Conservation (phyloP, 2,329 filamentous ascomycete species). For the Hypoxylon sp. region DNA sequence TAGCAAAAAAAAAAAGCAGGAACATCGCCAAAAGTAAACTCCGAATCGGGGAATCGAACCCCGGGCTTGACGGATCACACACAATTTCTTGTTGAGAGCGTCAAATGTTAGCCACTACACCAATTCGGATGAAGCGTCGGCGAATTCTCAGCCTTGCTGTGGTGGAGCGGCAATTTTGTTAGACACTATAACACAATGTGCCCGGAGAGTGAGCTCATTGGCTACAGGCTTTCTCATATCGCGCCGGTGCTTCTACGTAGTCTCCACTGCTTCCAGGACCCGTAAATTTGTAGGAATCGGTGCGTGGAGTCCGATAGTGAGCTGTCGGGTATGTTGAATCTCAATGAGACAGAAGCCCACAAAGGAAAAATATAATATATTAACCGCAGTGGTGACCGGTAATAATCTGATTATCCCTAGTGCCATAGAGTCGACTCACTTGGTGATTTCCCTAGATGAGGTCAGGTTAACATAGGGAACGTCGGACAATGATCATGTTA, state of each 20-base stretch:
- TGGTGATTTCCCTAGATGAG: neutral
- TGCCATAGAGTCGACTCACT: neutral
- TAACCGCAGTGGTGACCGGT: too few species aligned
- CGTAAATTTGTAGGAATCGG: neutral
- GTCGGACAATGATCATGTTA: neutral
- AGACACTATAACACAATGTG: neutral
- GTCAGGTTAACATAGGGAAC: neutral
- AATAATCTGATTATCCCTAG: too few species aligned
- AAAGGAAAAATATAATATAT: too few species aligned
- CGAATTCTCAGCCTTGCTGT: neutral
- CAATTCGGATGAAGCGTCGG: slow-evolving; percentile 6
- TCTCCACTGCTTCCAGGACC: neutral
- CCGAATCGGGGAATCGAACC: slow-evolving; percentile 17
- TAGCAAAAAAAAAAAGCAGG: neutral
- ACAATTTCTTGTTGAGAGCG: slow-evolving; percentile 5
- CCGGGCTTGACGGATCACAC: neutral
- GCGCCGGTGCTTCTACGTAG: neutral
- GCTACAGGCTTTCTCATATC: neutral
- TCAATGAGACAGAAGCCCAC: too few species aligned
- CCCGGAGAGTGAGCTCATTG: neutral
- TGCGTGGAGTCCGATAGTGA: neutral
- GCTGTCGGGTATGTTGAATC: too few species aligned
- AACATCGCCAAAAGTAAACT: neutral
- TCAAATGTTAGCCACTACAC: slow-evolving; percentile 7
- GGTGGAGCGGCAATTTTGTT: slow-evolving; percentile 1